Base-by-base conservation (phyloP, 2,329 filamentous ascomycete species). In the Neonectria coccinea region DNA sequence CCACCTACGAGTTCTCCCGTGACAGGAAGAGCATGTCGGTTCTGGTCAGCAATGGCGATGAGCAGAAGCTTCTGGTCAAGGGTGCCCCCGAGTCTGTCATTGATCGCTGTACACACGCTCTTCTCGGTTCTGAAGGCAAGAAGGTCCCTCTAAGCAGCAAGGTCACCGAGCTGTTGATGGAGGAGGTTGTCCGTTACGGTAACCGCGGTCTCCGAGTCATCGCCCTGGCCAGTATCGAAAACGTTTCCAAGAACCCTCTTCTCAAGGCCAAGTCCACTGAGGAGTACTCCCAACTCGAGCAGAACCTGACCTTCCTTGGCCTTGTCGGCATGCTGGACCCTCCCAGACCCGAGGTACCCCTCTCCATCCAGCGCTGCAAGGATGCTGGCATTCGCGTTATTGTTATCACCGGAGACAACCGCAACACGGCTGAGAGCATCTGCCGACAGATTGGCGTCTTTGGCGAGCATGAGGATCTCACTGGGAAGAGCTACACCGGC, bases 21-120 rank as follows among this genome's bases (percentile, higher is more conserved):
- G 96, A 99, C 80, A 89, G 96, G 67, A 99, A 99, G 88, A 98
- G 95, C 81, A 99, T 99, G 96, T 99, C 96, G 52, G 97, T 99
- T 39, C 83, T 98, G 64, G 93, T 97, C 67, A 87, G 91, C 69
- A 86, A 87, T 59, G 90, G 87, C 60, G 84, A 85, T 54, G 80
- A 89, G 56, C 89, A 96, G 81, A 94, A 91, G 78, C 89, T 99
- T 11, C 86, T 99, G 53, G 94, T 99, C 70, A 99, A 99, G 83
- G 96, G 96, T 74, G 96, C 97, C 20, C 96, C 96, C 6, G 96
- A 99, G 80, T 93, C 94, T 12, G 90, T 99, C 72, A 87, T 99
- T 67, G 95, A 97, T 73, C 92, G 97, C 65, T 99, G 96, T 84
- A 91, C 93, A 53, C 89, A 95, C 75, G 88, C 90, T 50, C 79